Base-by-base conservation (phyloP, 1,284 basidiomycete genomes). In the Inonotus hispidus region DNA sequence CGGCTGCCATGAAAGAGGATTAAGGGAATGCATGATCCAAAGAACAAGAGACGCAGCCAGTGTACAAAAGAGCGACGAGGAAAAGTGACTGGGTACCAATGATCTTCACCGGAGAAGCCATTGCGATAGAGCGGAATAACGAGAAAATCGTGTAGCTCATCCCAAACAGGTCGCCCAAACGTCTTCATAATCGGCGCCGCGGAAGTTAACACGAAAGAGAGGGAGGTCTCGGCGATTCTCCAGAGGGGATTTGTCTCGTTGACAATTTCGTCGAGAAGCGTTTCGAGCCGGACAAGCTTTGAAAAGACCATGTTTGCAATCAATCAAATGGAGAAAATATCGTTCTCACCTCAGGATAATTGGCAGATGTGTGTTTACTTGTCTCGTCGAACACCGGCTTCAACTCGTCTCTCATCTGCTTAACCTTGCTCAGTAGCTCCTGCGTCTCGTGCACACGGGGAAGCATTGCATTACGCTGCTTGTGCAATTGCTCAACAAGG, bases 61-160 rank as follows among this genome's bases (percentile, higher is more conserved):
- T 90, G 88, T 2, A 77, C 79, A 58, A 81, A 66, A 1, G 87
- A 86, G 25, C 88, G 83, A 60, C 68, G 72, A n/a, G 88, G 88
- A 53, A 90, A 71, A 1, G 71, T 69, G 67, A 90, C 82, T 3
- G 75, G 77, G 68, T 89, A 90, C 67, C 83, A 77, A 66, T 87
- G 85, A 41, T 82, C 61, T 73, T 88, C 86, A 43, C 88, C 88
- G 0, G 88, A 90, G 69, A 90, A 90, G 67, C 90, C 88, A 70
- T 90, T 88, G 46, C 89, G 81, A 67, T 90, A 90, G 67, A 87
- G 79, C 8, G 88, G 88, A 63, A 91, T 82, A 66, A 90, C 87
- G 64, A 90, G 80, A 69, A 90, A 90, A 66, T 89, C 87, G 58
- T 85, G 83, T 43, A 88, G 77, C 66, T 90, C 88, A 68, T 87